phyloP scores from a whole-genome alignment of 2,329 filamentous ascomycete species.

The Cryphonectria radicalis region DNA sequence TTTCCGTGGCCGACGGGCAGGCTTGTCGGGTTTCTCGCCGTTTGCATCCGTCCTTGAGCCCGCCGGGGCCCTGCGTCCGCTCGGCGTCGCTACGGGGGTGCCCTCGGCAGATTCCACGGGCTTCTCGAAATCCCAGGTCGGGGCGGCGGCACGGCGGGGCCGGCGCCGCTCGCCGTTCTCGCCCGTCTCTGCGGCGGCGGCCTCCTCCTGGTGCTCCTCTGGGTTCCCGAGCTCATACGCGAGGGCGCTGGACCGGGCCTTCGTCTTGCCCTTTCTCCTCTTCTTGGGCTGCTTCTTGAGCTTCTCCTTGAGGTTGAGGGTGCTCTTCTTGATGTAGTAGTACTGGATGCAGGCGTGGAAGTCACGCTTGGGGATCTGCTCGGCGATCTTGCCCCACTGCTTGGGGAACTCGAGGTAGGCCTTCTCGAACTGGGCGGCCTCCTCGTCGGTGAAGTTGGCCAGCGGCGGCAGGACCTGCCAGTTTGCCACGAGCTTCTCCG shows the following conservation, averaged over 20 bases:
- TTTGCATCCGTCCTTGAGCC: conserved; percentile 47
- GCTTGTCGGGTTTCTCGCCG: conserved; percentile 50
- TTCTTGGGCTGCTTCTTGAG: conserved; percentile 66
- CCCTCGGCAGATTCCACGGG: conserved; percentile 38
- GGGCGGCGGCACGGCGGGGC: conserved; percentile 69
- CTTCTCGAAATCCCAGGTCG: conserved; percentile 70
- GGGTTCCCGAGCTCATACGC: conserved; percentile 68
- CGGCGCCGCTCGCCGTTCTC: conserved; percentile 64
- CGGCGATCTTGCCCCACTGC: conserved; percentile 80
- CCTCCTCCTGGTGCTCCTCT: conserved; percentile 61
- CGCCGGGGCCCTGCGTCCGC: conserved; percentile 50
- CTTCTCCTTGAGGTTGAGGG: conserved; percentile 77
- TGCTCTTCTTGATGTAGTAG: conserved; percentile 81
- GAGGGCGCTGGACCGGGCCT: conserved; percentile 65
- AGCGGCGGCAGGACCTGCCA: conserved; percentile 75
- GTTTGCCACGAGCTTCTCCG: conserved; percentile 68
- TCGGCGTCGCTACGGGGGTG: conserved; percentile 59
- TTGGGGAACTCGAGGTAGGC: conserved; percentile 77
- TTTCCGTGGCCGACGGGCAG: conserved; percentile 45
- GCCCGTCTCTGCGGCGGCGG: conserved; percentile 56
- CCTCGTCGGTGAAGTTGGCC: conserved; percentile 75
- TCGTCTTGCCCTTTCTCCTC: conserved; percentile 58
- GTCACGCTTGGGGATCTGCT: conserved; percentile 67
- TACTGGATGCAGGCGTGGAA: conserved; percentile 84
- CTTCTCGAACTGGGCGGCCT: conserved; percentile 72